Percentiles rank a stretch among this genome's conserved stretches.
Conservation (phyloP, 208 protist genomes). For the Naegleria gruberi region DNA sequence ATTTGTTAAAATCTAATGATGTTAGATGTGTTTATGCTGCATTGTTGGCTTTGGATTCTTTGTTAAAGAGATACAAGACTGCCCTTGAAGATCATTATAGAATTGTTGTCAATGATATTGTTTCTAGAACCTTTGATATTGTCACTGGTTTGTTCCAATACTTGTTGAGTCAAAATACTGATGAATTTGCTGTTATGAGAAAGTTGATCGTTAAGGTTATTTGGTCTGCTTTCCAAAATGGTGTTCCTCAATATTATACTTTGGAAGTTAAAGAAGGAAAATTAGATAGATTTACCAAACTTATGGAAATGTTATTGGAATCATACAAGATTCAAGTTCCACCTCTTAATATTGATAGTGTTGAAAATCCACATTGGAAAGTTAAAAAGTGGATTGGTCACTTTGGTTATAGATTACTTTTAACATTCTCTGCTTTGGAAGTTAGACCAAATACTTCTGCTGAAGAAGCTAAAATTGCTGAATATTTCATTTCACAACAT, state of each 20-base stretch:
- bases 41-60: background rate
- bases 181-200: background rate
- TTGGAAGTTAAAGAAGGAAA: background rate
- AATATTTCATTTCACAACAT: conserved; percentile 24
- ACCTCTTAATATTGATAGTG: background rate
- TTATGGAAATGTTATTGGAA: background rate
- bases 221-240: background rate
- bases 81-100: background rate
- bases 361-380: conserved; percentile 26
- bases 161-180: background rate
- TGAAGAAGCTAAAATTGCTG: conserved; percentile 10
- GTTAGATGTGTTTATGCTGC: background rate
- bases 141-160: background rate
- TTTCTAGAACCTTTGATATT: background rate
- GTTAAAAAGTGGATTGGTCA: conserved; percentile 36
- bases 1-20: background rate
- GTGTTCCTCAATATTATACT: background rate
- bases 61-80: background rate
- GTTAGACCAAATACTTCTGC: background rate
- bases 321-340: background rate
- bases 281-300: background rate
- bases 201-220: background rate
- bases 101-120: background rate
- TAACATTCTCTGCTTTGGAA: background rate
- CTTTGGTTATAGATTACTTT: conserved; percentile 9